phyloP scores from a whole-genome alignment of 371 early-diverging fungal genomes.

The Lichtheimia corymbifera region DNA sequence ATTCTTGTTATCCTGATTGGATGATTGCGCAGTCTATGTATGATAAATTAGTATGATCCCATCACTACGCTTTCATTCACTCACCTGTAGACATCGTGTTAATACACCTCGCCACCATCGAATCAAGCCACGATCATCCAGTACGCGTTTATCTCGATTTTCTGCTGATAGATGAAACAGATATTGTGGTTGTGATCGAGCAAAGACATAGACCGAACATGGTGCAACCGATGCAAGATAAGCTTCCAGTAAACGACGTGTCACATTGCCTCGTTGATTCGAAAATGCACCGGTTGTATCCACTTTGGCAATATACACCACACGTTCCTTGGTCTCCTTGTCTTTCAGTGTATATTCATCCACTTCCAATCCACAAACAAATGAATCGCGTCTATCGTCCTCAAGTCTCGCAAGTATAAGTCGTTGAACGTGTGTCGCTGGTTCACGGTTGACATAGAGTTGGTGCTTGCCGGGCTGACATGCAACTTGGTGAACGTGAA shows the following conservation, averaged over 20 bases:
- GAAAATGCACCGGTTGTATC: slow-evolving; percentile 56
- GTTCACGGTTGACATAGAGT: too few species aligned
- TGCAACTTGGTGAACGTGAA: too few species aligned
- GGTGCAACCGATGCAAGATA: slow-evolving; percentile 47
- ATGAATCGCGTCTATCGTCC: background rate
- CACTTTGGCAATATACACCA: slow-evolving; percentile 63
- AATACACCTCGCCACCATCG: slow-evolving; percentile 87
- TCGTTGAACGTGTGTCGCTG: too few species aligned
- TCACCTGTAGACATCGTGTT: slow-evolving; percentile 49
- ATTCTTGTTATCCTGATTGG: background rate
- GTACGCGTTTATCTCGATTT: slow-evolving; percentile 57
- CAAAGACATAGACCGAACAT: slow-evolving; percentile 67
- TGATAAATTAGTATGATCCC: background rate
- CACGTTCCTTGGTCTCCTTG: slow-evolving; percentile 3
- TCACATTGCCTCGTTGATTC: slow-evolving; percentile 22
- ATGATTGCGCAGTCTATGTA: too few species aligned
- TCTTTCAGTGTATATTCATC: slow-evolving; percentile 27
- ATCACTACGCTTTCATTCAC: background rate
- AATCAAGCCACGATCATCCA: slow-evolving; percentile 68
- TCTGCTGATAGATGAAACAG: slow-evolving; percentile 74
- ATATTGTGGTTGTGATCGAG: slow-evolving; percentile 85
- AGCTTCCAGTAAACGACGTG: slow-evolving; percentile 38
- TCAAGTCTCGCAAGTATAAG: too few species aligned
- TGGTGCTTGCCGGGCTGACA: too few species aligned
- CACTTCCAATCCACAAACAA: slow-evolving; percentile 36